Evolutionary conservation across 176 grass and related monocot species (phyloP).

Genomic region (Carex myosuroides): DNA sequence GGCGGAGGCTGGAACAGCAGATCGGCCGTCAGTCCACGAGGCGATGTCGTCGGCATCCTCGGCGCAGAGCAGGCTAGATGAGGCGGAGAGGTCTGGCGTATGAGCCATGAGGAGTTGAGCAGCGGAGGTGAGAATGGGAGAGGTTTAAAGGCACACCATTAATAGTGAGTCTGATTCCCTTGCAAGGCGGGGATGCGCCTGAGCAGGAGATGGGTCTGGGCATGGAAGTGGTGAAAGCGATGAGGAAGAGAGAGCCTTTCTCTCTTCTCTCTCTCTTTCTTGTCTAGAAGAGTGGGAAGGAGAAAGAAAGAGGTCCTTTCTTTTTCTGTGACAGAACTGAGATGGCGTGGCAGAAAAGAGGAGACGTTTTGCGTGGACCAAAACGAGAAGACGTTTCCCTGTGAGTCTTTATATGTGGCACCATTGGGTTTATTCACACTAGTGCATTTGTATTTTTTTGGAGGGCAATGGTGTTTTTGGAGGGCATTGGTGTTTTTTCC

Average conservation of each 20-base stretch:
- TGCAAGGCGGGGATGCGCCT: conserved; percentile 16
- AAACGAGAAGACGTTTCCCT: not conserved
- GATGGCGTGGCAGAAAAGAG: conserved; percentile 3
- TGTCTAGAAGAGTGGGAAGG: not conserved
- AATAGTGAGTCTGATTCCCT: not conserved
- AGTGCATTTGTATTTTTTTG: not conserved
- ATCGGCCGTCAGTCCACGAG: conserved; percentile 18
- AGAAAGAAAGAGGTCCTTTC: conserved; percentile 24
- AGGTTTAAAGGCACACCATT: not conserved
- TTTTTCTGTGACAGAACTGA: conserved; percentile 26
- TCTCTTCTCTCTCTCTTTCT: not conserved
- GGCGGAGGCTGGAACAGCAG: not conserved
- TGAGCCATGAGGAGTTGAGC: not conserved
- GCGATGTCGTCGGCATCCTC: conserved; percentile 32
- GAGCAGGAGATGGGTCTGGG: conserved; percentile 18
- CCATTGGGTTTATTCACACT: not conserved
- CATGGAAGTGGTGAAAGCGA: conserved; percentile 23
- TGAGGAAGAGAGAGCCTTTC: conserved; percentile 15
- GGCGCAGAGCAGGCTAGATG: conserved; percentile 33
- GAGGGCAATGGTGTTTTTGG: not conserved
- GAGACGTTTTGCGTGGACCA: conserved; percentile 34
- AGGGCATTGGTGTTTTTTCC: not conserved
- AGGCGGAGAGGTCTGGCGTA: conserved; percentile 16
- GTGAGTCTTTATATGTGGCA: conserved; percentile 5
- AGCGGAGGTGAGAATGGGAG: not conserved